phyloP scores from a whole-genome alignment of 164 flowering plant species.

The Berberis thunbergii region DNA sequence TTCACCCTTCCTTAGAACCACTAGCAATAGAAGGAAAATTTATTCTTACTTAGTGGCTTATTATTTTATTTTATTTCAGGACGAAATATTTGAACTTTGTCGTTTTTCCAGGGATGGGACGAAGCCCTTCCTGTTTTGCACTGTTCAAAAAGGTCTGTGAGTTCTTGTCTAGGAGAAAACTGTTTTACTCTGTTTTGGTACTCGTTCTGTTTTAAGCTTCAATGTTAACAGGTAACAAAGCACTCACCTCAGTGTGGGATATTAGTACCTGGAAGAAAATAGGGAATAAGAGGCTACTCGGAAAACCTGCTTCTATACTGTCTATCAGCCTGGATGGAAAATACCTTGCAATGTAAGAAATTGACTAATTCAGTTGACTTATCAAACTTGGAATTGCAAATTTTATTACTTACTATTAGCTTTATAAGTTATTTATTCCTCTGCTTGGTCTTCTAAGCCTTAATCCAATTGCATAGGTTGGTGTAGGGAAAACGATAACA shows the following conservation, averaged over 20 bases:
- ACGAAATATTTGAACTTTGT: conserved; percentile 80
- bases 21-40: background rate
- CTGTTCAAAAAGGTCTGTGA: conserved; percentile 60
- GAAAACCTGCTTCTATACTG: conserved; percentile 70
- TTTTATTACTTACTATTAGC: too few species aligned
- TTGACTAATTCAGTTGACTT: conserved; percentile 18
- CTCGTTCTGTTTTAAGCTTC: conserved; percentile 6
- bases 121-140: conserved; percentile 87
- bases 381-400: too few species aligned
- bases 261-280: conserved; percentile 87
- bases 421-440: too few species aligned
- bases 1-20: conserved; percentile 19
- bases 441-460: too few species aligned
- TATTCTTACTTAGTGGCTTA: too few species aligned
- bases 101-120: conserved; percentile 96
- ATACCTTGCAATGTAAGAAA: conserved; percentile 85
- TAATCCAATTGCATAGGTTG: too few species aligned
- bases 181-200: background rate
- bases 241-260: conserved; percentile 76
- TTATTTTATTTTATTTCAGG: conserved; percentile 29
- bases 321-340: conserved; percentile 85
- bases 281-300: conserved; percentile 76
- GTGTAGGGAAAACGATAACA: too few species aligned
- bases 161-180: conserved; percentile 3
- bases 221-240: conserved; percentile 45